Conservation (phyloP, 176 grass and related monocot species). For the Oryza meyeriana region DNA sequence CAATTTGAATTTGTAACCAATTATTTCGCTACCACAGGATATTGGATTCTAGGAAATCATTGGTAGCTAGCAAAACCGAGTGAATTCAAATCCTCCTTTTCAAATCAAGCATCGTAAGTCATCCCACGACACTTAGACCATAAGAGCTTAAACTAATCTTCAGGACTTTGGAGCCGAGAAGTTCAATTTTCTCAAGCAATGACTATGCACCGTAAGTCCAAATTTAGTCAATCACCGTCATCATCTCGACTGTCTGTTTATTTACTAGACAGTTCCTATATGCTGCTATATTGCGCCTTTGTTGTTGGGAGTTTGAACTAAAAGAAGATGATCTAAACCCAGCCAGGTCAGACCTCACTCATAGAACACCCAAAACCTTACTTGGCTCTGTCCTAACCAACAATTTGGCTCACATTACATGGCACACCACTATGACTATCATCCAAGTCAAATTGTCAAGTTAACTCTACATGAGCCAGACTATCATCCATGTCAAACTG, state of each 20-base stretch:
- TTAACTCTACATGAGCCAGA: background rate
- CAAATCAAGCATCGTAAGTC: background rate
- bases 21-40: background rate
- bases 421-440: background rate
- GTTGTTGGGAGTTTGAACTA: background rate
- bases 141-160: background rate
- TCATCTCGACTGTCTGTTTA: background rate
- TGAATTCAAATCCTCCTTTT: background rate
- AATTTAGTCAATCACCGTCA: background rate
- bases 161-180: background rate
- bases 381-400: background rate
- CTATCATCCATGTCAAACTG: no score
- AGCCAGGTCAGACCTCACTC: background rate
- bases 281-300: background rate
- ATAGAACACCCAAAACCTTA: background rate
- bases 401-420: background rate
- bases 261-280: background rate
- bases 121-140: background rate
- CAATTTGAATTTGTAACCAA: background rate
- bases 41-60: background rate
- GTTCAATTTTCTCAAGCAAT: background rate
- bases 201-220: background rate
- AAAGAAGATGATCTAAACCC: background rate
- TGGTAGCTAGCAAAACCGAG: background rate
- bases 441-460: background rate